Evolutionary conservation across 371 early-diverging fungal genomes (phyloP).

Genomic region (Mucor racemosus): DNA sequence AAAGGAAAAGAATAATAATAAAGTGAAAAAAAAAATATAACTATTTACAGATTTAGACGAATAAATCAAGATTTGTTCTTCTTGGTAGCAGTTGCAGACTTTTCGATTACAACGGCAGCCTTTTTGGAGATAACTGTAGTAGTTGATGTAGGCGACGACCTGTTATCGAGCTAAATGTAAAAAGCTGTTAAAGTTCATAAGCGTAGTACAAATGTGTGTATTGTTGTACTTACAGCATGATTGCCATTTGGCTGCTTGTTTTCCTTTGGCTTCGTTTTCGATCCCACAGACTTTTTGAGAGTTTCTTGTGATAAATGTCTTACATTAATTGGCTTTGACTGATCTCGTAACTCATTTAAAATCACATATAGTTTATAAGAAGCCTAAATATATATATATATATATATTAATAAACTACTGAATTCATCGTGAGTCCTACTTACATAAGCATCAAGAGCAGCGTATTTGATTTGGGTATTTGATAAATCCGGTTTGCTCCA

Average conservation of each 20-base stretch:
- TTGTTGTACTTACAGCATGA: background rate
- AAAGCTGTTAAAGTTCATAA: background rate
- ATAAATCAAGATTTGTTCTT: background rate
- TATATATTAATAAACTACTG: background rate
- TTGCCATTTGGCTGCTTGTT: background rate
- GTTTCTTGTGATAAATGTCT: constrained; percentile 17
- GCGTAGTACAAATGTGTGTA: background rate
- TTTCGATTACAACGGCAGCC: background rate
- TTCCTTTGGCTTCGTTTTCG: background rate
- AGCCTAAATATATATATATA: constrained; percentile 11
- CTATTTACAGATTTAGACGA: background rate
- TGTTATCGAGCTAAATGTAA: background rate
- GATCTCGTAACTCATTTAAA: background rate
- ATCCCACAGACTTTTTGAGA: background rate
- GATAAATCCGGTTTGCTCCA: constrained; percentile 47
- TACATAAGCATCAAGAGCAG: constrained; percentile 66
- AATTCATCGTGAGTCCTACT: background rate
- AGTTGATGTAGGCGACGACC: constrained; percentile 7
- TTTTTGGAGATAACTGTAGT: constrained; percentile 8
- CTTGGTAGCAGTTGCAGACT: background rate
- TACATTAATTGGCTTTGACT: background rate
- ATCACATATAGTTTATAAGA: constrained; percentile 22
- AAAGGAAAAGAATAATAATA: too few species aligned
- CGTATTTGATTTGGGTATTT: constrained; percentile 51
- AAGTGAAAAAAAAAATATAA: too few species aligned